Evolutionary conservation across 495 filamentous ascomycete species (phyloP).

Genomic region (Penicillium roqueforti): DNA sequence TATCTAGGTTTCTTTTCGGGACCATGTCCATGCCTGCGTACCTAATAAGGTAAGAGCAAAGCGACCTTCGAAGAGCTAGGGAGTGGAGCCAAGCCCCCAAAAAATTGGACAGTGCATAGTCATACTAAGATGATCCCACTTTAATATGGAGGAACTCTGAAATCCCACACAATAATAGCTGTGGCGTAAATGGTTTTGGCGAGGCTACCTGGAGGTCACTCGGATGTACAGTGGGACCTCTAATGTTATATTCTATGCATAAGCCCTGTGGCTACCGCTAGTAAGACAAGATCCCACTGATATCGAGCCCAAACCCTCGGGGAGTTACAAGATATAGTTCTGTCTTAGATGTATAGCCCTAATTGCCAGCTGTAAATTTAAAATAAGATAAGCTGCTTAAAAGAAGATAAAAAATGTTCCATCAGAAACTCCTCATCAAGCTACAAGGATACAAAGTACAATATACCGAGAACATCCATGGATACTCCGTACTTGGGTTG

Average conservation of each 20-base stretch:
- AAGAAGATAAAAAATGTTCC: neutral
- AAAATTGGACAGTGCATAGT: neutral
- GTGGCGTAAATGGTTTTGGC: neutral
- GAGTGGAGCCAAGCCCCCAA: neutral
- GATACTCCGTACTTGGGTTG: no score
- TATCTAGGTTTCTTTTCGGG: neutral
- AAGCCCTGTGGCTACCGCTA: conserved; percentile 25
- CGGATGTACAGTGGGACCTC: conserved; percentile 3
- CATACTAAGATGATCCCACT: neutral
- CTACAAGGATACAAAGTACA: no score
- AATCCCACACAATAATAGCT: neutral
- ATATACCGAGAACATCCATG: no score
- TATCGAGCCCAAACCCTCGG: conserved; percentile 1
- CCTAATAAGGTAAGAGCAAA: no score
- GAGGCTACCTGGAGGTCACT: conserved; percentile 13
- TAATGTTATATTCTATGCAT: conserved; percentile 2
- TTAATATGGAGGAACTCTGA: neutral
- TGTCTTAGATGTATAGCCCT: no score
- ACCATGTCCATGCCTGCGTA: no score
- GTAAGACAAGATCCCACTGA: conserved; percentile 9
- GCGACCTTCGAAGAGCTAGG: neutral
- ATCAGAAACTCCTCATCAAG: neutral
- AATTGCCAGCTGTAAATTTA: no score
- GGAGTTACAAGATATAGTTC: no score
- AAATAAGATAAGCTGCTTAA: neutral